Percentiles rank a stretch among this genome's conserved stretches.
These are phyloP conservation scores for Penicillium sp. DNA, from an alignment of 2,329 filamentous ascomycete species.

Conservation along the genomic window DNA sequence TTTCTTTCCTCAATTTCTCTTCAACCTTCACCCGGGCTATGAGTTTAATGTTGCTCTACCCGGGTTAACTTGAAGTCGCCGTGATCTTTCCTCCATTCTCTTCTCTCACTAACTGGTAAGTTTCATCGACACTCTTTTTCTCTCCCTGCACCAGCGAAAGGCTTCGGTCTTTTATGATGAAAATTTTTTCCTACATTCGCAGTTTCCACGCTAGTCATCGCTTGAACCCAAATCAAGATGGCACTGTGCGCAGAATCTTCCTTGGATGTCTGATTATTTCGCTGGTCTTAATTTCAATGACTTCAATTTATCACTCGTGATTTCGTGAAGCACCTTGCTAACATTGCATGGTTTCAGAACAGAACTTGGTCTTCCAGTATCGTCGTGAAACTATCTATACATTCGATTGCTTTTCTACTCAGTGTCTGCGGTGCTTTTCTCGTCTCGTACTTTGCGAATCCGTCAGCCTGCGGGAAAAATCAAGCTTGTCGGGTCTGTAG, in stretches of 20 bases:
- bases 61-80: neutral
- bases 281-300: conserved; percentile 19
- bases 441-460: neutral
- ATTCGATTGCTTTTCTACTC: neutral
- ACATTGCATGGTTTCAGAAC: conserved; percentile 19
- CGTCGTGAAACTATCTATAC: neutral
- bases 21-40: conserved; percentile 1
- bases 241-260: conserved; percentile 38
- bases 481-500: neutral
- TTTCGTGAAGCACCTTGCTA: conserved; percentile 15
- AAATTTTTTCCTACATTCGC: conserved; percentile 44
- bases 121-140: conserved; percentile 6
- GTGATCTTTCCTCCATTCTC: neutral
- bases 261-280: conserved; percentile 40
- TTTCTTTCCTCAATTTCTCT: conserved; percentile 18
- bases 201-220: conserved; percentile 42
- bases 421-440: neutral
- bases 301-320: conserved; percentile 5
- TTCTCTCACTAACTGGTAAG: conserved; percentile 24
- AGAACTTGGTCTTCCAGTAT: neutral
- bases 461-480: neutral
- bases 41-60: conserved; percentile 16
- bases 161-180: conserved; percentile 37
- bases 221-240: conserved; percentile 37
- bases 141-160: conserved; percentile 18